Evolutionary conservation across 2,329 filamentous ascomycete species (phyloP), one percentile per base, ranked within the genome.

Genomic region (Lizonia empirigonia): DNA sequence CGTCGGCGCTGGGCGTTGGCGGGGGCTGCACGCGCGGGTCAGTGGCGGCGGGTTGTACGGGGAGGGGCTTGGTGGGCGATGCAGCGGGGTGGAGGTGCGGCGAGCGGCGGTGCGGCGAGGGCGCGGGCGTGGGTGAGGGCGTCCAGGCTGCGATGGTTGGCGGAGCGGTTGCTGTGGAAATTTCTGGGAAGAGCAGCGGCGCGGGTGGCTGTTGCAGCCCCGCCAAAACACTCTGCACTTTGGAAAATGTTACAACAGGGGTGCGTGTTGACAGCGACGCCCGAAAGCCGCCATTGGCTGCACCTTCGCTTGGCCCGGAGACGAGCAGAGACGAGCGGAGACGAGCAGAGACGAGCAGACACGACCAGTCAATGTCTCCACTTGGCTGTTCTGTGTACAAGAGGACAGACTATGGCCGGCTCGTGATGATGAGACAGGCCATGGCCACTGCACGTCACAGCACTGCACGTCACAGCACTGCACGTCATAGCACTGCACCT

Each of bases 221-320:
- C 50, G 50, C 49, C 49, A 46, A 53, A 52, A 50, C 47, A 49
- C 35, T 7, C 12, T 29, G 22, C 47, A 49, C 35, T 7, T 15
- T 29, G 22, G 40, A 52, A 52, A 52, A 52, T 47, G 49, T 48
- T 30, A 7, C 7, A 23, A 27, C 49, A 52, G 42, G 49, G 49
- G 26, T 47, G 32, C 36, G 48, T 46, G 30, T 51, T 50, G 38
- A 50, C 30, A 35, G 24, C 47, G 22, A 32, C 35, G 32, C 35
- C 10, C 38, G 30, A 39, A 29, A n/a, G n/a, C n/a, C n/a, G n/a
- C 40, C 38, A 53, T 53, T 53, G 50, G 50, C 38, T 42, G 29
- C 44, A 6, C 3, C 39, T n/a, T 44, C 50, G 50, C 38, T 42
- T 47, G 49, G n/a, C n/a, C n/a, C n/a, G n/a, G n/a, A n/a, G n/a